Evolutionary conservation across 352 stramenopile genomes (phyloP).

Genomic region (Plasmopara muralis): DNA sequence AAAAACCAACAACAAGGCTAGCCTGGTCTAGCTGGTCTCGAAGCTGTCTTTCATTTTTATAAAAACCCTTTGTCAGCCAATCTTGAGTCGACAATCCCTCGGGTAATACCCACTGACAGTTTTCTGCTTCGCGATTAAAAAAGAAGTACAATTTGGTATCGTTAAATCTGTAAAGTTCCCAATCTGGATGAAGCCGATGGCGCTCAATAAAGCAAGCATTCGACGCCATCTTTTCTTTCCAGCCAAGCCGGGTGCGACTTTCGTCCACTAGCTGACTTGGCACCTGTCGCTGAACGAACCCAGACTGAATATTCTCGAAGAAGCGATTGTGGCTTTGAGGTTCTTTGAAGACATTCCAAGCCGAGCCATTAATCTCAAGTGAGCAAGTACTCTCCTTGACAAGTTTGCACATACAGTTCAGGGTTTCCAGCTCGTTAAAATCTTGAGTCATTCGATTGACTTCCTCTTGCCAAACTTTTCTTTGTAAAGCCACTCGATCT

Average conservation of each 20-base stretch:
- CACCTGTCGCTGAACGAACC: slow-evolving; percentile 63
- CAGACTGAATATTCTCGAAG: slow-evolving; percentile 52
- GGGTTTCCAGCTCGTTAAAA: slow-evolving; percentile 53
- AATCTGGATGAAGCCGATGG: slow-evolving; percentile 37
- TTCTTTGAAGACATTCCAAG: slow-evolving; percentile 52
- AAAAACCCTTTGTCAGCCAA: slow-evolving; percentile 59
- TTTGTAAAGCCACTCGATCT: slow-evolving; percentile 26
- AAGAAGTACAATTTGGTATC: slow-evolving; percentile 65
- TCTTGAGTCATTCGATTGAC: slow-evolving; percentile 33
- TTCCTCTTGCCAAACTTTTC: slow-evolving; percentile 35
- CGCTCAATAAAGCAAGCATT: slow-evolving; percentile 46
- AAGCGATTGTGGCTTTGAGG: slow-evolving; percentile 48
- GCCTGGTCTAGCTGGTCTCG: slow-evolving; percentile 43
- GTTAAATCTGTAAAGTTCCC: slow-evolving; percentile 57
- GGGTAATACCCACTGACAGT: slow-evolving; percentile 50
- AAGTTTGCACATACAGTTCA: slow-evolving; percentile 29
- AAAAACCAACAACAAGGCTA: slow-evolving; percentile 44
- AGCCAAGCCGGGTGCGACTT: slow-evolving; percentile 33
- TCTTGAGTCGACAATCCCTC: slow-evolving; percentile 21
- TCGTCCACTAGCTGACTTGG: slow-evolving; percentile 32
- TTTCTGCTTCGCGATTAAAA: slow-evolving; percentile 43
- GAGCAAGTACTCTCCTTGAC: slow-evolving; percentile 27
- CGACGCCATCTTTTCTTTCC: slow-evolving; percentile 58
- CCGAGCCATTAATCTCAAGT: slow-evolving; percentile 13
- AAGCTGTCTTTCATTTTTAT: slow-evolving; percentile 35